Evolutionary conservation across 2,329 filamentous ascomycete species (phyloP), one percentile per base, ranked within the genome.

Genomic region (Diaporthe australafricana): DNA sequence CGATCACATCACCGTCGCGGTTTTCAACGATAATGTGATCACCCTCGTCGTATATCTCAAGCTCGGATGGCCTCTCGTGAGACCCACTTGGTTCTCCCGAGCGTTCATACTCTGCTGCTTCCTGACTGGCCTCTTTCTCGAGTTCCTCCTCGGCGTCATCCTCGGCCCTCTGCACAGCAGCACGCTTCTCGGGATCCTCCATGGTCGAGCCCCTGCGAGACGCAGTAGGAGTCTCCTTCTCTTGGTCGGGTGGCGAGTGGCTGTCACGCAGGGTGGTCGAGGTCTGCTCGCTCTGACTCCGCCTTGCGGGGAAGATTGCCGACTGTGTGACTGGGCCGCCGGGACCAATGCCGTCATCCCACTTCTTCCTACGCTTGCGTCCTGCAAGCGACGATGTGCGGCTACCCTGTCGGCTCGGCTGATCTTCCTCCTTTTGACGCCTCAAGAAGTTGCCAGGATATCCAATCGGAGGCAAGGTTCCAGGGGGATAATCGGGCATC

Each of bases 321-420:
- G 96, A 98, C 78, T 97, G 91, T 73, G 90, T 93, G 76, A 98
- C 92, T 3, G 95, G 96, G 0, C 96, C 96, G 73, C 96, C 96
- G 3, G 93, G 92, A 2, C 91, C 93, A 76, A 89, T 88, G n/a
- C 88, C 91, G 73, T 89, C 88, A 74, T 94, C 92, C 86, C 89
- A 92, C 80, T 87, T 91, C 84, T 87, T 93, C 78, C 87, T 91
- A 62, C 90, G 89, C 73, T 91, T 89, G 70, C 88, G 87, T n/a
- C 87, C 87, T 74, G 84, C 88, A 79, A 84, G 83, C 73, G 89
- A 91, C 1, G 89, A 90, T 1, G 91, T 82, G 27, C 92, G 88
- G 75, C 90, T 91, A 38, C 83, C 84, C 5, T 85, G 82, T 4
- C 85, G 80, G 63, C 79, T 90, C 11, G 85, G 83, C 48, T 85